phyloP scores from a whole-genome alignment of 2,329 filamentous ascomycete genomes.

The Lecanosticta acicola region DNA sequence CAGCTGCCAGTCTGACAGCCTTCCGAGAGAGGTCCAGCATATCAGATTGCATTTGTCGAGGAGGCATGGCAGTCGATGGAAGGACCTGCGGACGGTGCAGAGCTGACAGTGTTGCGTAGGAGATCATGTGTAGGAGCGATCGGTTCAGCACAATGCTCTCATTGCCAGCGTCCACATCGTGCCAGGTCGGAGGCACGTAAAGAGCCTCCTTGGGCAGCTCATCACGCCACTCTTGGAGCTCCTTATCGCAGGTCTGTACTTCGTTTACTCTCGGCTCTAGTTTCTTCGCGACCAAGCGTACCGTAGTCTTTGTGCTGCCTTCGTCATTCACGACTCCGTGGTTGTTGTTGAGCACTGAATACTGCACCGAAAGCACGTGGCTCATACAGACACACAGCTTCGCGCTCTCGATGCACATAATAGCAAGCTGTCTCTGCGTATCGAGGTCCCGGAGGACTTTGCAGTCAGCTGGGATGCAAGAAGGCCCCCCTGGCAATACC shows the following conservation, averaged over 20 bases:
- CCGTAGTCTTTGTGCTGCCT: slow-evolving; percentile 61
- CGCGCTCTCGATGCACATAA: slow-evolving; percentile 87
- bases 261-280: slow-evolving; percentile 73
- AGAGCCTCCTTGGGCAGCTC: slow-evolving; percentile 66
- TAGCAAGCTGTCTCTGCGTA: slow-evolving; percentile 72
- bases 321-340: slow-evolving; percentile 67
- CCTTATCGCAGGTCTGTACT: slow-evolving; percentile 71
- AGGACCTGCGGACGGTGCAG: slow-evolving; percentile 87
- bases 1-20: slow-evolving; percentile 76
- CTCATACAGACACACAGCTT: slow-evolving; percentile 86
- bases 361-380: slow-evolving; percentile 82
- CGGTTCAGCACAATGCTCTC: slow-evolving; percentile 63
- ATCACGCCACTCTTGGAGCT: slow-evolving; percentile 71
- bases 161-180: slow-evolving; percentile 55
- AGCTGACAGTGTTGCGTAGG: slow-evolving; percentile 84
- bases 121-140: slow-evolving; percentile 87
- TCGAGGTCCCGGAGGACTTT: slow-evolving; percentile 62
- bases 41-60: slow-evolving; percentile 51
- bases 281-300: slow-evolving; percentile 91
- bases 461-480: slow-evolving; percentile 64
- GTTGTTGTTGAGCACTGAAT: slow-evolving; percentile 82
- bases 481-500: slow-evolving; percentile 56
- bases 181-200: slow-evolving; percentile 53
- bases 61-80: slow-evolving; percentile 53
- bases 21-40: slow-evolving; percentile 76